A percentile compares a stretch with the other conserved stretches of the same genome.
Conservation (phyloP, 2,329 filamentous ascomycete species). For the Magnaporthiopsis incrustans region DNA sequence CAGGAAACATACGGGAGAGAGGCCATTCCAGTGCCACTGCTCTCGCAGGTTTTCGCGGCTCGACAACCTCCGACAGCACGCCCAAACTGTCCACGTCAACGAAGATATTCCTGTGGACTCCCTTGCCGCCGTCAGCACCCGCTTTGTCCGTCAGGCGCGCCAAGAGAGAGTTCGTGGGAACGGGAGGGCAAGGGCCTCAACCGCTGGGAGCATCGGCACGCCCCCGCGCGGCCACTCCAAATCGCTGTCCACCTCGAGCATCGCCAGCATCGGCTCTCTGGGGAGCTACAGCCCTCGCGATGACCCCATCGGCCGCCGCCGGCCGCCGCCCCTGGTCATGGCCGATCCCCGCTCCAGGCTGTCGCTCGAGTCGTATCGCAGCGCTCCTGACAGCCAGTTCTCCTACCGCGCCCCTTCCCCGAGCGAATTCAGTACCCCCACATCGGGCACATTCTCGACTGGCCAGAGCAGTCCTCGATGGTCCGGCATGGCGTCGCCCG, state of each 20-base stretch:
- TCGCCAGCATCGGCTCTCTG: conserved; percentile 62
- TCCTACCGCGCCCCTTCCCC: conserved; percentile 62
- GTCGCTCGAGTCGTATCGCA: conserved; percentile 61
- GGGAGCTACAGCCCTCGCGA: conserved; percentile 49
- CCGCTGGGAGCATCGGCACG: conserved; percentile 62
- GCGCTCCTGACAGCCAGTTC: conserved; percentile 55
- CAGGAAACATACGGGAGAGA: conserved; percentile 95
- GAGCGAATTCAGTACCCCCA: conserved; percentile 72
- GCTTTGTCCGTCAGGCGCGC: conserved; percentile 86
- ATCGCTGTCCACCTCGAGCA: conserved; percentile 77
- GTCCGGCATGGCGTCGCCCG: conserved; percentile 63
- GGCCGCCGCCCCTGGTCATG: conserved; percentile 79
- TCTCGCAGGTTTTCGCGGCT: conserved; percentile 85
- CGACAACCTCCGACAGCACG: conserved; percentile 93
- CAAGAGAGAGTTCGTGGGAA: conserved; percentile 75
- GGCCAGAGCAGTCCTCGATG: conserved; percentile 71
- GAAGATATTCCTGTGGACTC: conserved; percentile 94
- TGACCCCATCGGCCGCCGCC: conserved; percentile 50
- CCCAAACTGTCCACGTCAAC: conserved; percentile 94
- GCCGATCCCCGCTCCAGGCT: conserved; percentile 61
- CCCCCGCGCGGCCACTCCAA: conserved; percentile 78
- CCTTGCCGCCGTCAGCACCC: conserved; percentile 81
- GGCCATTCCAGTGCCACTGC: conserved; percentile 95
- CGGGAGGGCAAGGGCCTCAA: conserved; percentile 67
- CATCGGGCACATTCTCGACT: conserved; percentile 73